A percentile compares a stretch with the other conserved stretches of the same genome.
phyloP scores from a whole-genome alignment of 768 basidiomycete species.

The Russula earlei region DNA sequence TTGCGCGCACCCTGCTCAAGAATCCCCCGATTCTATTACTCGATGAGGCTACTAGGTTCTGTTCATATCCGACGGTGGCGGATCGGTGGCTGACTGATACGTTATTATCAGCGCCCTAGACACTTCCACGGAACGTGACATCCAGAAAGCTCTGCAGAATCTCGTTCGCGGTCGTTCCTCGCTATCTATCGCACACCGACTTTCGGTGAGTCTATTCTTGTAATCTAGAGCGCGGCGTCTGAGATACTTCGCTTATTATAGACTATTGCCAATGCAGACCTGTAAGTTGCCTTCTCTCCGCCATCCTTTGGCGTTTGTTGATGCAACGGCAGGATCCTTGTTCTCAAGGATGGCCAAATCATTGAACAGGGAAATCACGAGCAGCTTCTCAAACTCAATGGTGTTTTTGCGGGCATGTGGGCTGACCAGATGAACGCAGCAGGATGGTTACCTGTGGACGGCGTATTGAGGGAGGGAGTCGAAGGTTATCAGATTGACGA shows the following conservation, averaged over 20 bases:
- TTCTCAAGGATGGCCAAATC: conserved; percentile 84
- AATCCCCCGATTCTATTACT: conserved; percentile 75
- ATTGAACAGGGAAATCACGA: conserved; percentile 74
- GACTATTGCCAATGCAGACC: conserved; percentile 46
- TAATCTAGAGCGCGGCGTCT: conserved; percentile 3
- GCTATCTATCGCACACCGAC: conserved; percentile 70
- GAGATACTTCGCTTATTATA: conserved; percentile 24
- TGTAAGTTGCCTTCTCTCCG: conserved; percentile 27
- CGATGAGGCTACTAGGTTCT: conserved; percentile 64
- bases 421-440: conserved; percentile 67
- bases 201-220: conserved; percentile 38
- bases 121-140: conserved; percentile 83
- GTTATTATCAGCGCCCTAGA: conserved; percentile 57
- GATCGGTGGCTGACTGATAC: neutral
- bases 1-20: conserved; percentile 80
- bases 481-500: conserved; percentile 39
- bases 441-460: conserved; percentile 39
- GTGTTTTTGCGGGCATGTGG: conserved; percentile 83
- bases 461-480: conserved; percentile 32
- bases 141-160: conserved; percentile 79
- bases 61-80: neutral
- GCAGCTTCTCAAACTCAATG: conserved; percentile 63
- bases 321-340: conserved; percentile 55
- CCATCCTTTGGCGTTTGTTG: conserved; percentile 6
- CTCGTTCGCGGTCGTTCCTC: conserved; percentile 66